A percentile compares a stretch with the other conserved stretches of the same genome.
Conservation (phyloP, 116 monocot species). For the Cymodocea nodosa region DNA sequence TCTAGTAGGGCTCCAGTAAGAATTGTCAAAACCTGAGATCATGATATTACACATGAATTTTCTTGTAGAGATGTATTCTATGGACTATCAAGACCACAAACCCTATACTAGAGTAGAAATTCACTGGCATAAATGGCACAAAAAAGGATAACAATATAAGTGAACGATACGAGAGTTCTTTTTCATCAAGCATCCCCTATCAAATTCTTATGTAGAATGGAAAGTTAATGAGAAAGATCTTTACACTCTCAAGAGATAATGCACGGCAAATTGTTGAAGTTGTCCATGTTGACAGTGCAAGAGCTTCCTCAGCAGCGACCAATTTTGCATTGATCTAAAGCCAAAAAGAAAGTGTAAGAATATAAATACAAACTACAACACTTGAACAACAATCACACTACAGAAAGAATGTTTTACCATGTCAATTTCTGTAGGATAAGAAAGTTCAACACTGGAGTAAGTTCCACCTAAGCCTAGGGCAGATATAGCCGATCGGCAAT, state of each 20-base stretch:
- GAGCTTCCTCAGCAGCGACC: constrained; percentile 90
- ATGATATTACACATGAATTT: background rate
- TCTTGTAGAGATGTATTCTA: background rate
- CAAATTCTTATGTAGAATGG: no score
- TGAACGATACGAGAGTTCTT: no score
- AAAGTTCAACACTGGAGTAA: constrained; percentile 22
- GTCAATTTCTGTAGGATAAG: constrained; percentile 30
- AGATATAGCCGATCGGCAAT: constrained; percentile 39
- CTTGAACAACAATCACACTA: background rate
- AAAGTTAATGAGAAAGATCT: background rate
- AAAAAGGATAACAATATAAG: no score
- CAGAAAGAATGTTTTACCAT: constrained; percentile 29
- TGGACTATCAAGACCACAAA: background rate
- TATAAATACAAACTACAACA: background rate
- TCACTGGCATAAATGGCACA: background rate
- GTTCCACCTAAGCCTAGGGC: constrained; percentile 27
- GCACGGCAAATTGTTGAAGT: constrained; percentile 74
- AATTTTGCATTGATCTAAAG: constrained; percentile 58
- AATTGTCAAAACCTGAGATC: constrained; percentile 65
- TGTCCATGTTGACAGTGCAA: constrained; percentile 84
- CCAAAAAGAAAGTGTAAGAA: constrained; percentile 3
- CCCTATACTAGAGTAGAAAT: background rate
- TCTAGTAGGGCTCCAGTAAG: constrained; percentile 75
- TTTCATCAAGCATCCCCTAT: no score
- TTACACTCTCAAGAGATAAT: constrained; percentile 94